A percentile compares a stretch with the other conserved stretches of the same genome.
These are phyloP conservation scores for Urochloa ruziziensis DNA, from an alignment of 176 grass and related monocot genomes.

Conservation along the genomic window DNA sequence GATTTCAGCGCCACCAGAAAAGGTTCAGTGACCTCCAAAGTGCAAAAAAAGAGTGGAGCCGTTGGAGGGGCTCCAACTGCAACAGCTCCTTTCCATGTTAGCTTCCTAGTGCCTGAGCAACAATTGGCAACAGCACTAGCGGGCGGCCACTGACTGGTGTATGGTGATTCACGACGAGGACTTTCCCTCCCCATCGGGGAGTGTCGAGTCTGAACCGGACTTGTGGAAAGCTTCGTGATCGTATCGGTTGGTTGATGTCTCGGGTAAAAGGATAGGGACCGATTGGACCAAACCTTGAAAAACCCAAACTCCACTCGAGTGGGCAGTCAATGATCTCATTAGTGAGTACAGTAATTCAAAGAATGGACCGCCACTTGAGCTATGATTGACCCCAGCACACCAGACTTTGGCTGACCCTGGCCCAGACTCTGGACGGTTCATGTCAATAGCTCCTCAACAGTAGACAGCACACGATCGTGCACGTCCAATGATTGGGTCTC, in stretches of 20 bases:
- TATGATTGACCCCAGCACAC: background rate
- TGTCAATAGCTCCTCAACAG: background rate
- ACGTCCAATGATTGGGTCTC: background rate
- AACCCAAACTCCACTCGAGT: conserved; percentile 1
- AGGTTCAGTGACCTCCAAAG: background rate
- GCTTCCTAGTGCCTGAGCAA: background rate
- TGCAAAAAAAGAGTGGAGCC: background rate
- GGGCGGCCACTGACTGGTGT: background rate
- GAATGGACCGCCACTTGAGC: background rate
- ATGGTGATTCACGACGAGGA: background rate
- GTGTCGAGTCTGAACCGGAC: conserved; percentile 11
- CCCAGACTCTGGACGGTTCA: background rate
- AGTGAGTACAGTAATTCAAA: background rate
- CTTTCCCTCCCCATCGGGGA: background rate
- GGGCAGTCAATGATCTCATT: background rate
- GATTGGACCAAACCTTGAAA: conserved; percentile 4
- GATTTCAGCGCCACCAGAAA: background rate
- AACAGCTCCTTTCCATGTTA: background rate
- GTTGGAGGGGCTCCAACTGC: background rate
- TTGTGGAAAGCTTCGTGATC: background rate
- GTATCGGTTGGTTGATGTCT: conserved; percentile 14
- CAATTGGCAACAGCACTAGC: conserved; percentile 1
- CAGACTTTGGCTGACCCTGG: background rate
- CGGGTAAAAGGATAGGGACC: background rate
- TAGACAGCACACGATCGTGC: background rate